phyloP scores from a whole-genome alignment of 805 yeast genomes.

The Zygoascus biomembranicola region DNA sequence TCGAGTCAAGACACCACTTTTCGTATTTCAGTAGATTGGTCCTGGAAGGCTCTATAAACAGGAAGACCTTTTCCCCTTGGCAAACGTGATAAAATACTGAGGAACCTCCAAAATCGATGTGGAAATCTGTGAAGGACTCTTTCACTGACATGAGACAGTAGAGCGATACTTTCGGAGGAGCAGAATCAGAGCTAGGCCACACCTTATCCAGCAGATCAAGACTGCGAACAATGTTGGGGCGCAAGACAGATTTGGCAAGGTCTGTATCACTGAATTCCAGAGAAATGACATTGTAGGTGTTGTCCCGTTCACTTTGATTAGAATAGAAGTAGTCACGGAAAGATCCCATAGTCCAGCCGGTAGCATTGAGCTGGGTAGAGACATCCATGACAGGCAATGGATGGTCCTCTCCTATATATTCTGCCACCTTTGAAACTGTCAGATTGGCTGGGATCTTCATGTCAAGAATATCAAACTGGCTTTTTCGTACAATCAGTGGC shows the following conservation, averaged over 20 bases:
- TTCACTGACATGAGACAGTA: constrained; percentile 82
- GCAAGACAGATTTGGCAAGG: constrained; percentile 40
- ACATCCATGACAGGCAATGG: constrained; percentile 86
- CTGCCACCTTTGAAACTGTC: constrained; percentile 48
- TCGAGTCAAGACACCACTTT: constrained; percentile 61
- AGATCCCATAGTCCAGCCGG: constrained; percentile 58
- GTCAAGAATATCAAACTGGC: constrained; percentile 30
- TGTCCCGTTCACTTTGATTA: constrained; percentile 40
- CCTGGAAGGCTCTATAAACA: constrained; percentile 71
- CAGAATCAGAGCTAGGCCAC: constrained; percentile 39
- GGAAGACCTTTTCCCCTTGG: constrained; percentile 64
- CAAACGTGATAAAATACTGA: constrained; percentile 82
- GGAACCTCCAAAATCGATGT: constrained; percentile 87
- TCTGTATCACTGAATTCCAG: constrained; percentile 61
- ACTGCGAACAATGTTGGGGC: constrained; percentile 60
- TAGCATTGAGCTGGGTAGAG: constrained; percentile 52
- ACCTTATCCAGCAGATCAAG: constrained; percentile 62
- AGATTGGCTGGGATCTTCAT: constrained; percentile 49
- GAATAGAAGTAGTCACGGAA: constrained; percentile 68
- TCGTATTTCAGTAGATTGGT: constrained; percentile 53
- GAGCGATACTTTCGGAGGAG: constrained; percentile 40
- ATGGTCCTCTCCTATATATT: constrained; percentile 51
- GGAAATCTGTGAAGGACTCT: constrained; percentile 81
- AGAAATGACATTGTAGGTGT: constrained; percentile 73
- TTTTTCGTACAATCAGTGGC: constrained; percentile 41